A percentile compares a stretch with the other conserved stretches of the same genome.
These are phyloP conservation scores for Ophiostoma himal-ulmi DNA, from an alignment of 2,329 filamentous ascomycete genomes.

Conservation along the genomic window DNA sequence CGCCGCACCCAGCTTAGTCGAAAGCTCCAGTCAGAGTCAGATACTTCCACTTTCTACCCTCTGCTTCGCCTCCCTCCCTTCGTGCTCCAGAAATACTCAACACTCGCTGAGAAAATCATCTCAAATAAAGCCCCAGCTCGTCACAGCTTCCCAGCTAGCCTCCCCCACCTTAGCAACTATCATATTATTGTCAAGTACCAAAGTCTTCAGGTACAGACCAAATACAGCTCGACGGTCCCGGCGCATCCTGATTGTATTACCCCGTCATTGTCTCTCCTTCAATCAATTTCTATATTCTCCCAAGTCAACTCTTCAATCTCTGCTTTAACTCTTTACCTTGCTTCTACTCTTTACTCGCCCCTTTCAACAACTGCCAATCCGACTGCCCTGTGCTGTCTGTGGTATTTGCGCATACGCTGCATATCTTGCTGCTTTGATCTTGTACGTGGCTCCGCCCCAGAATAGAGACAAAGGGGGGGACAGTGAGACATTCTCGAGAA, in stretches of 20 bases:
- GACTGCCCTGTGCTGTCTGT: background rate
- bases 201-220: background rate
- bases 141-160: conserved; percentile 2
- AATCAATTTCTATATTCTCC: background rate
- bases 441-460: conserved; percentile 7
- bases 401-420: background rate
- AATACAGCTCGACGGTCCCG: conserved; percentile 1
- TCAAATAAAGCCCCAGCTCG: background rate
- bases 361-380: background rate
- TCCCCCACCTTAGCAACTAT: background rate
- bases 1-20: conserved; percentile 1
- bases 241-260: conserved; percentile 1
- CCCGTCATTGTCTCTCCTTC: background rate
- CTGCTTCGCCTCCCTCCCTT: background rate
- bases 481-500: conserved; percentile 5
- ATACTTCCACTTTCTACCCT: background rate
- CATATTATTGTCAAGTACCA: background rate
- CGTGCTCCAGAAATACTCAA: background rate
- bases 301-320: background rate
- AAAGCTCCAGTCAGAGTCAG: conserved; percentile 1
- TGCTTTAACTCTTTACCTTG: background rate
- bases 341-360: background rate
- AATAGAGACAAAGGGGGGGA: conserved; percentile 7
- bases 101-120: background rate
- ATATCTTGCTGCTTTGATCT: background rate